Conservation (phyloP, 805 yeast species). For the Lipomyces yamadae region DNA sequence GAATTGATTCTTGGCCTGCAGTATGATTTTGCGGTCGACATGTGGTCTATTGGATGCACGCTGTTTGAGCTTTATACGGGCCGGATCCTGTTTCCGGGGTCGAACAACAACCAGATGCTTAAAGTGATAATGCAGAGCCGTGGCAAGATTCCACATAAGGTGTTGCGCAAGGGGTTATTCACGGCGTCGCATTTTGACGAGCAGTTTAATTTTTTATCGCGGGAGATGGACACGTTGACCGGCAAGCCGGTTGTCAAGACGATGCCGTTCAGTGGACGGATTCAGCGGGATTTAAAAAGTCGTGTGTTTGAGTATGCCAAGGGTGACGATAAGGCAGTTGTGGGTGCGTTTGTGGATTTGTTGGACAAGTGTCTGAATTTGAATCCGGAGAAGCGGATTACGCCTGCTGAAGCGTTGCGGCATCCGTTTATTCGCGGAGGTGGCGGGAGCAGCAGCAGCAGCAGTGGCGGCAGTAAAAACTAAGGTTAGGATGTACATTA, state of each 20-base stretch:
- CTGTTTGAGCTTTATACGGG: conserved; percentile 93
- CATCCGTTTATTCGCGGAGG: conserved; percentile 53
- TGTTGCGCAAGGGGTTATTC: conserved; percentile 42
- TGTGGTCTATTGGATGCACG: conserved; percentile 96
- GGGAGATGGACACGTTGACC: conserved; percentile 39
- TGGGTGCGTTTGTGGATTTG: conserved; percentile 41
- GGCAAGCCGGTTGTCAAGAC: conserved; percentile 35
- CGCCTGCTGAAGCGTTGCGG: conserved; percentile 65
- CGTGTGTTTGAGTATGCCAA: conserved; percentile 7
- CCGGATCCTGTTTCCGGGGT: conserved; percentile 86
- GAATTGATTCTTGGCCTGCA: conserved; percentile 69
- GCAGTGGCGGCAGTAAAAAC: too few relatives aligned
- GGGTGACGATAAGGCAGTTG: conserved; percentile 10
- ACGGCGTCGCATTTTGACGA: conserved; percentile 42
- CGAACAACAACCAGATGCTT: conserved; percentile 75
- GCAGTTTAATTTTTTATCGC: conserved; percentile 39
- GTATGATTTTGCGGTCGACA: conserved; percentile 70
- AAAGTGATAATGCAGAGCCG: conserved; percentile 43
- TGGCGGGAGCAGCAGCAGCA: background rate
- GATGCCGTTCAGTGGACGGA: conserved; percentile 27
- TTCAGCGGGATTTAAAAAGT: conserved; percentile 28
- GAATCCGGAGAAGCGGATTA: conserved; percentile 70
- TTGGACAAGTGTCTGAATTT: conserved; percentile 43
- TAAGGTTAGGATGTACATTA: too few relatives aligned
- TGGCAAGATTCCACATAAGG: conserved; percentile 43